Percentiles rank a stretch among this genome's conserved stretches.
phyloP scores from a whole-genome alignment of 2,329 filamentous ascomycete genomes.

The Diaporthe citri region DNA sequence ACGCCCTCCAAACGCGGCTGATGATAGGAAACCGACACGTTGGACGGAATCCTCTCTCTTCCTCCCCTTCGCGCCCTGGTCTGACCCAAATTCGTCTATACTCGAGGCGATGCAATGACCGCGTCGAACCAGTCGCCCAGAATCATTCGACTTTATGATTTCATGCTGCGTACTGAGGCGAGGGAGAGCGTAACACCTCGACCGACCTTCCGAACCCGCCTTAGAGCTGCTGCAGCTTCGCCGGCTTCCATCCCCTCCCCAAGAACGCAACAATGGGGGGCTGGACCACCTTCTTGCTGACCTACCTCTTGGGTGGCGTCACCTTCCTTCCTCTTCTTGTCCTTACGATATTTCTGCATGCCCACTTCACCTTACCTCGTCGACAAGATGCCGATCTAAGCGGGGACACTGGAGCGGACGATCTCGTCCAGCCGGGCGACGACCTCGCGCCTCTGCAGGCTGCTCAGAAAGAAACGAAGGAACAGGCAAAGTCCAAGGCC shows the following conservation, averaged over 20 bases:
- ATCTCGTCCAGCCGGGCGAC: slow-evolving; percentile 71
- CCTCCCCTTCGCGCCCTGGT: background rate
- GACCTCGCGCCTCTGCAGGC: slow-evolving; percentile 74
- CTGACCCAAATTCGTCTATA: background rate
- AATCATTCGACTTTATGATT: slow-evolving; percentile 32
- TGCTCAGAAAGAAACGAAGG: slow-evolving; percentile 68
- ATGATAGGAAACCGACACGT: slow-evolving; percentile 30
- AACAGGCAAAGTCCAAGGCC: slow-evolving; percentile 68
- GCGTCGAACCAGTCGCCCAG: slow-evolving; percentile 27
- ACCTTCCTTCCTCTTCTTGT: slow-evolving; percentile 86
- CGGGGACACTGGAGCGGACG: slow-evolving; percentile 50
- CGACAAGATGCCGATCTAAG: slow-evolving; percentile 54
- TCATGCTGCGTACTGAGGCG: slow-evolving; percentile 37
- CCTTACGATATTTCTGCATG: slow-evolving; percentile 71
- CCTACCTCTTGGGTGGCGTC: slow-evolving; percentile 88
- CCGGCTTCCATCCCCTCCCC: slow-evolving; percentile 11
- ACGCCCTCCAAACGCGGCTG: slow-evolving; percentile 20
- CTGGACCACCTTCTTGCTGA: slow-evolving; percentile 73
- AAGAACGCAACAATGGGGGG: slow-evolving; percentile 56
- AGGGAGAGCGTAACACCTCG: slow-evolving; percentile 36
- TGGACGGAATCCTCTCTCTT: slow-evolving; percentile 15
- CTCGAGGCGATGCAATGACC: slow-evolving; percentile 38
- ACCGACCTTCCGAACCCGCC: slow-evolving; percentile 26
- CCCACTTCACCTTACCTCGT: slow-evolving; percentile 76
- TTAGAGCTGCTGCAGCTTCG: background rate